Conservation (phyloP, 306 rosid genomes). For the Hippophae rhamnoides region DNA sequence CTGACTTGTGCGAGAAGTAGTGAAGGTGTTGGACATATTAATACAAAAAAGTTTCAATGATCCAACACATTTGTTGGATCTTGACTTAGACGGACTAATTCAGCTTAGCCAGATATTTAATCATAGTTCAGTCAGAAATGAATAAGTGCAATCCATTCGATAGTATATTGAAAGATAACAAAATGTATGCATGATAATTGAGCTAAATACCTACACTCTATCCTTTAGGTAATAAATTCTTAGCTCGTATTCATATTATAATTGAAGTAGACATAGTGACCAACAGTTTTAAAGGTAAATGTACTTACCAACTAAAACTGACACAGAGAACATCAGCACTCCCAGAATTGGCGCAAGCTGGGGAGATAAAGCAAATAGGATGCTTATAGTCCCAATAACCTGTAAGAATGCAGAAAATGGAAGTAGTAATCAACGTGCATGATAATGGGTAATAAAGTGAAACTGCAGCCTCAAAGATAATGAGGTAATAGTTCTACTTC, state of each 20-base stretch:
- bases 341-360: conserved; percentile 90
- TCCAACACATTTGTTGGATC: not conserved
- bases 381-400: conserved; percentile 77
- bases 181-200: not conserved
- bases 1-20: not conserved
- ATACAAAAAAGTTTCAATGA: not conserved
- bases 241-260: not conserved
- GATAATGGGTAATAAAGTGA: conserved; percentile 17
- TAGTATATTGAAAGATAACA: not conserved
- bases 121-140: conserved; percentile 3
- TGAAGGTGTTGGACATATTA: not conserved
- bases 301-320: conserved; percentile 66
- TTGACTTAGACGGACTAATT: not conserved
- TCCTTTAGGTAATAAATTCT: too few species aligned
- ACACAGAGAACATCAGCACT: conserved; percentile 57
- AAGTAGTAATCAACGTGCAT: conserved; percentile 8
- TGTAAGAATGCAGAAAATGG: conserved; percentile 31
- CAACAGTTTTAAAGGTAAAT: conserved; percentile 6
- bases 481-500: conserved; percentile 1
- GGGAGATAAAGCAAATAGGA: conserved; percentile 75
- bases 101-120: not conserved
- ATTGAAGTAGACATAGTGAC: not conserved
- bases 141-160: conserved; percentile 3
- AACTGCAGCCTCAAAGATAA: conserved; percentile 15
- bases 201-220: conserved; percentile 4